Evolutionary conservation across 2,329 filamentous ascomycete species (phyloP).

Genomic region (Trichoderma sp.): DNA sequence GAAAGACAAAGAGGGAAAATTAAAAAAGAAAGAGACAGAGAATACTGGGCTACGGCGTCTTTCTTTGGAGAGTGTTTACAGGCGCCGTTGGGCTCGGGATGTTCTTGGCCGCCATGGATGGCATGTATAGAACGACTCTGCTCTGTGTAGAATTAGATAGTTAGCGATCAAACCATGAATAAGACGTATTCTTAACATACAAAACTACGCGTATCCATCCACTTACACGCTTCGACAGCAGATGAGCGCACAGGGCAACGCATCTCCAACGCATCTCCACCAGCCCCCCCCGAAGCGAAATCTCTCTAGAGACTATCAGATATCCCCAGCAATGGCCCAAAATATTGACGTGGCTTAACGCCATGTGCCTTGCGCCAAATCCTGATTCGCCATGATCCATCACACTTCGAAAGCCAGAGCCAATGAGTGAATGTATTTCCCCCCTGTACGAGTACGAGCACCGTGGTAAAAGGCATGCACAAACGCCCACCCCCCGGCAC

Average conservation of each 20-base stretch:
- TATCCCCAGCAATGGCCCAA: background rate
- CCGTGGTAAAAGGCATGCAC: background rate
- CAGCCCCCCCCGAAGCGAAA: background rate
- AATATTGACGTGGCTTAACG: conserved; percentile 15
- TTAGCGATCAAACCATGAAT: conserved; percentile 16
- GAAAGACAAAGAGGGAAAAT: background rate
- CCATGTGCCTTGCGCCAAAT: conserved; percentile 1
- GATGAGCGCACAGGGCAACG: background rate
- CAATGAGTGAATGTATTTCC: background rate
- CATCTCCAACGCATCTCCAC: background rate
- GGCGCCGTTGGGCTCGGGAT: conserved; percentile 15
- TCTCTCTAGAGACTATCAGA: background rate
- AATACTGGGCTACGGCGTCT: background rate
- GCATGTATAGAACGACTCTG: conserved; percentile 27
- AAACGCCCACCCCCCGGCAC: background rate
- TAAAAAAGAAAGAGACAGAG: background rate
- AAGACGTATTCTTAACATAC: background rate
- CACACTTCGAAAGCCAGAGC: background rate
- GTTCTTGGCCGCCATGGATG: conserved; percentile 16
- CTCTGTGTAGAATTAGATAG: conserved; percentile 23
- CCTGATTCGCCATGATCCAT: conserved; percentile 12
- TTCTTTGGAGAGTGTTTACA: conserved; percentile 7
- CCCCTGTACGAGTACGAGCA: background rate
- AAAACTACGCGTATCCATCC: background rate
- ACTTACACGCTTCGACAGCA: background rate